Conservation (phyloP, 768 basidiomycete species). For the Termitomyces sp. region DNA sequence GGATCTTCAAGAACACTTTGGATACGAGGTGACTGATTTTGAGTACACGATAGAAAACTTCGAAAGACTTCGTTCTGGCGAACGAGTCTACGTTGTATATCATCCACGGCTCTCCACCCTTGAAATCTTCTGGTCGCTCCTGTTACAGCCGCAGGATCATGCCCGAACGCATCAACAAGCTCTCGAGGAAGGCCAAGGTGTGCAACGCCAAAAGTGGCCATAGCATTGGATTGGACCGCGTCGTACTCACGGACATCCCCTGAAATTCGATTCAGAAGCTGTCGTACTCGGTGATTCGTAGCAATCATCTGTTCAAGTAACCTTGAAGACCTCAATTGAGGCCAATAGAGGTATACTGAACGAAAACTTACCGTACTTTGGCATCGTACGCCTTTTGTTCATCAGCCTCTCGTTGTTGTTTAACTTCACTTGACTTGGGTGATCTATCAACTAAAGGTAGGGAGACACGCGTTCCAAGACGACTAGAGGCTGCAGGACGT, state of each 20-base stretch:
- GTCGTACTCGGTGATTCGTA: slow-evolving; percentile 65
- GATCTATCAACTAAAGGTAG: slow-evolving; percentile 20
- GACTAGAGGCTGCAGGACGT: slow-evolving; percentile 24
- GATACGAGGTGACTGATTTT: slow-evolving; percentile 16
- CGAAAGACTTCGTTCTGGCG: slow-evolving; percentile 54
- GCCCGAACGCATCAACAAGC: slow-evolving; percentile 66
- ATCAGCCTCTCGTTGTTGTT: slow-evolving; percentile 35
- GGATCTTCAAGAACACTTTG: slow-evolving; percentile 49
- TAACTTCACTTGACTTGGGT: slow-evolving; percentile 20
- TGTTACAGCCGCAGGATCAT: slow-evolving; percentile 74
- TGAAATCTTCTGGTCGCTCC: slow-evolving; percentile 52
- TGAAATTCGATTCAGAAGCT: slow-evolving; percentile 62
- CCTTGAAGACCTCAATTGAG: slow-evolving; percentile 26
- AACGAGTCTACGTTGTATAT: slow-evolving; percentile 57
- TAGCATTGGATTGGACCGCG: slow-evolving; percentile 44
- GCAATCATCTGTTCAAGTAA: slow-evolving; percentile 50
- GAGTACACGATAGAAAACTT: slow-evolving; percentile 33
- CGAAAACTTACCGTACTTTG: slow-evolving; percentile 42
- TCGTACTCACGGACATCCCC: slow-evolving; percentile 63
- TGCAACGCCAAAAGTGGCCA: slow-evolving; percentile 39
- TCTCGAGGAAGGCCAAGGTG: slow-evolving; percentile 53
- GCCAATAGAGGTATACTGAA: neutral
- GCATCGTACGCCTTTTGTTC: slow-evolving; percentile 50
- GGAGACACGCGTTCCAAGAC: slow-evolving; percentile 22
- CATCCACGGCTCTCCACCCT: slow-evolving; percentile 73